Conservation (phyloP, 306 rosid genomes). For the peach (Prunus persica) region DNA sequence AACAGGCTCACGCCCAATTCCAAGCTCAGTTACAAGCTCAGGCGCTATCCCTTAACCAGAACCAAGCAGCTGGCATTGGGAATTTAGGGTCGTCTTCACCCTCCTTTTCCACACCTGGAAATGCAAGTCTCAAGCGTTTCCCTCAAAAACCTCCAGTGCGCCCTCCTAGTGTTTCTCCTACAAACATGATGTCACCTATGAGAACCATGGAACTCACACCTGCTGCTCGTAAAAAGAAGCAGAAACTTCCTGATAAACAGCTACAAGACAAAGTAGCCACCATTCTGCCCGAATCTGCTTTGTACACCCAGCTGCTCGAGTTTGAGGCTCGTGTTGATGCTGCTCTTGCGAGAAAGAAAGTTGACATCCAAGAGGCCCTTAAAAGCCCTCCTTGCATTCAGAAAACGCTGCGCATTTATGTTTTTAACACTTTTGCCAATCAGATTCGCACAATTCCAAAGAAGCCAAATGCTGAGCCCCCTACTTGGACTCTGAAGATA, state of each 20-base stretch:
- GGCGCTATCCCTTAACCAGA: slow-evolving; percentile 65
- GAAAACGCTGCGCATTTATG: slow-evolving; percentile 92
- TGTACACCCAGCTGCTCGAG: slow-evolving; percentile 96
- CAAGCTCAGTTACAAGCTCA: slow-evolving; percentile 98
- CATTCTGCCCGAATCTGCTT: slow-evolving; percentile 79
- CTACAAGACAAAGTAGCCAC: slow-evolving; percentile 90
- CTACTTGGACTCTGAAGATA: slow-evolving; percentile 93
- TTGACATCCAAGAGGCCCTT: slow-evolving; percentile 95
- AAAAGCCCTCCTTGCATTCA: slow-evolving; percentile 81
- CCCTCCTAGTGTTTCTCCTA: slow-evolving; percentile 64
- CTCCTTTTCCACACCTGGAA: slow-evolving; percentile 45
- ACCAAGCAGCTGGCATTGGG: slow-evolving; percentile 55
- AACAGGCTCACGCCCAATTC: slow-evolving; percentile 72
- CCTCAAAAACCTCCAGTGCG: slow-evolving; percentile 85
- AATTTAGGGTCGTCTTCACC: slow-evolving; percentile 59
- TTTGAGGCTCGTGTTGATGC: slow-evolving; percentile 92
- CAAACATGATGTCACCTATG: slow-evolving; percentile 54
- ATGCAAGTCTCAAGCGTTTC: slow-evolving; percentile 55
- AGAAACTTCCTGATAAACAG: slow-evolving; percentile 92
- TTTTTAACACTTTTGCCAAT: slow-evolving; percentile 85
- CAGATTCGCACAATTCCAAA: slow-evolving; percentile 74
- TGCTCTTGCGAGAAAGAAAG: slow-evolving; percentile 88
- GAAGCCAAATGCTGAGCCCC: slow-evolving; percentile 87
- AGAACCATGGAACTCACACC: slow-evolving; percentile 78
- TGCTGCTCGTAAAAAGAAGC: slow-evolving; percentile 85